Base-by-base conservation (phyloP, 805 yeast species). In the Ogataea ramenticola region DNA sequence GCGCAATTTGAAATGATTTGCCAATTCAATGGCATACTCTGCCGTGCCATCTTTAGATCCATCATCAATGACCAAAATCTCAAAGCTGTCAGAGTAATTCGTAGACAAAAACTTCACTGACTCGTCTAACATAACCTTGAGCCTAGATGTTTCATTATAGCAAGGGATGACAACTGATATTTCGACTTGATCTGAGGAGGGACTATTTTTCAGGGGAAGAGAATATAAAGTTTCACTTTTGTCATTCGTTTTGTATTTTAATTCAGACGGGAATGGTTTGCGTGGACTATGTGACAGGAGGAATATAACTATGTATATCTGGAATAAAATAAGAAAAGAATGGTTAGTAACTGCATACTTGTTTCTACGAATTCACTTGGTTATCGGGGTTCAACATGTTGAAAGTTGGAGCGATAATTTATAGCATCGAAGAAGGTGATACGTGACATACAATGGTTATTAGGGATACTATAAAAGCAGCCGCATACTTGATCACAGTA, bases 111-210 rank as follows among this genome's bases (percentile, higher is more conserved):
- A 77, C 3, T 60, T 73, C 29, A 86, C 69, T 1, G 86, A 70
- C 44, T 87, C 96, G 42, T 75, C 78, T 34, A 87, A 65, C 93
- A 87, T 86, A 34, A 65, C 59, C 29, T 75, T 74, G 47, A 93
- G 72, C 43, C 99, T 72, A 14, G 68, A 61, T 1, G 83, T 80
- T 62, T 93, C 99, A 58, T 93, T 93, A 57, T 76, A 93, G 60
- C 96, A 88, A n/a, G 99, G 99, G 6, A 93, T 77, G 7, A 93
- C 89, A 22, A 93, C 82, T 22, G 93, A 79, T 36, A 91, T 54
- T 29, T 74, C 74, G 21, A 85, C 70, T 3, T 60, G 68, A 32
- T 67, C 70, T 48, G 41, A 41, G 57, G 63, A 43, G 56, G 51
- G 43, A 51, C 50, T 44, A 55, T 56, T 64, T 56, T 51, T 66